phyloP scores from a whole-genome alignment of 345 rosid species.

The Hypericum androsaemum region DNA sequence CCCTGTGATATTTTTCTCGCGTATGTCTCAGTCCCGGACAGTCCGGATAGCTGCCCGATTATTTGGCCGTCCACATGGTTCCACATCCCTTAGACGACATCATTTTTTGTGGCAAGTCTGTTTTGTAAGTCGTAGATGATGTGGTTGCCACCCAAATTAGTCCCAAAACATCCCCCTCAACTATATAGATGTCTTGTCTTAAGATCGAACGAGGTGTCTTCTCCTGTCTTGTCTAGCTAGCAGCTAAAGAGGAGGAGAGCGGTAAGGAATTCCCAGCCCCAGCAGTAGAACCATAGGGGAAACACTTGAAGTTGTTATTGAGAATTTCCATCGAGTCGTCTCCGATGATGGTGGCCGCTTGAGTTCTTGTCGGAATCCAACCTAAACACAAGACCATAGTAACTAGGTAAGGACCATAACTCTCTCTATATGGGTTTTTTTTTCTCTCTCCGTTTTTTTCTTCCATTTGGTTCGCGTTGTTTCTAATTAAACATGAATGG shows the following conservation, averaged over 20 bases:
- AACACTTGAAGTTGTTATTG: conserved; percentile 39
- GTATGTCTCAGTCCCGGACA: too few relatives aligned
- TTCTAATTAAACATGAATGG: too few relatives aligned
- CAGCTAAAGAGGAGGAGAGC: conserved; percentile 95
- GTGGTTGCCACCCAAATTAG: too few relatives aligned
- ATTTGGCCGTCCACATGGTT: too few relatives aligned
- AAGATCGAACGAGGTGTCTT: not conserved
- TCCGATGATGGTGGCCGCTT: conserved; percentile 1
- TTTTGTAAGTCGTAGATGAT: too few relatives aligned
- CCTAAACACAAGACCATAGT: conserved; percentile 24
- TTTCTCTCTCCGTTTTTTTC: not conserved
- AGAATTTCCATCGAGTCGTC: conserved; percentile 18
- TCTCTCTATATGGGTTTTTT: too few relatives aligned
- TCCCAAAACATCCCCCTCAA: too few relatives aligned
- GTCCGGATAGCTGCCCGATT: too few relatives aligned
- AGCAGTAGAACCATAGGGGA: conserved; percentile 77
- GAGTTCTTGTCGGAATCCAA: conserved; percentile 5
- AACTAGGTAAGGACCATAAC: conserved; percentile 7
- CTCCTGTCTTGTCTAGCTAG: conserved; percentile 13
- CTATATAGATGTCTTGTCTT: not conserved
- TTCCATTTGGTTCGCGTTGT: not conserved
- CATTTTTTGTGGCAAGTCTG: too few relatives aligned
- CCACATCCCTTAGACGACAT: too few relatives aligned
- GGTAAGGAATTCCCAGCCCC: conserved; percentile 97
- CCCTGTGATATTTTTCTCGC: too few relatives aligned